phyloP scores from a whole-genome alignment of 768 basidiomycete genomes.

The Hygrophorus pudorinus region DNA sequence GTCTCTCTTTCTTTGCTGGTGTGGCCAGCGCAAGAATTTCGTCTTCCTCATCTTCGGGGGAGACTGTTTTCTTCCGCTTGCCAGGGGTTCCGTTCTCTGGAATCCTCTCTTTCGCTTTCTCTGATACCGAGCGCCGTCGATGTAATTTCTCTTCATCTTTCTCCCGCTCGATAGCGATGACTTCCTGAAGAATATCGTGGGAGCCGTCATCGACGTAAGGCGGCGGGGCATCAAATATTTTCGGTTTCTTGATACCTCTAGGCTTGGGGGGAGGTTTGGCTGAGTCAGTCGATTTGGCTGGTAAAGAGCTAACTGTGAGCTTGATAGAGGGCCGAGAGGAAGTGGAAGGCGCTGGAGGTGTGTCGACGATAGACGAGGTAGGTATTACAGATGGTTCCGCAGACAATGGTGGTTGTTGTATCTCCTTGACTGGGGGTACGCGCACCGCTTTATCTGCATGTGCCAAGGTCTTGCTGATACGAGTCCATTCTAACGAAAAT shows the following conservation, averaged over 20 bases:
- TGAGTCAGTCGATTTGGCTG: conserved; percentile 19
- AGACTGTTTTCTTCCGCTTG: conserved; percentile 48
- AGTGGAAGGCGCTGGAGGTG: conserved; percentile 23
- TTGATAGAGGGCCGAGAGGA: conserved; percentile 52
- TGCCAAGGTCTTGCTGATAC: conserved; percentile 77
- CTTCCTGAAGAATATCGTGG: conserved; percentile 71
- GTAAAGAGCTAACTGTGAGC: conserved; percentile 44
- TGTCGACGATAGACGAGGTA: conserved; percentile 18
- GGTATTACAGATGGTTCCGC: conserved; percentile 15
- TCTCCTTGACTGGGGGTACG: neutral
- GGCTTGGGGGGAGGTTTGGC: conserved; percentile 27
- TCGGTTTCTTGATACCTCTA: conserved; percentile 30
- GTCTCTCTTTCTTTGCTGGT: conserved; percentile 49
- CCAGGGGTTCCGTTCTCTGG: conserved; percentile 30
- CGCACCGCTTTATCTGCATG: neutral
- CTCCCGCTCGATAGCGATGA: conserved; percentile 69
- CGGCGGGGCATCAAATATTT: conserved; percentile 45
- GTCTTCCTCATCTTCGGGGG: conserved; percentile 34
- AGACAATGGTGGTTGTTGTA: conserved; percentile 2
- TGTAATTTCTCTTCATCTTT: conserved; percentile 35
- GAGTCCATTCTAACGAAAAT: conserved; percentile 61
- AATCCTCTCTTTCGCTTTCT: conserved; percentile 27
- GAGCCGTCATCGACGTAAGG: conserved; percentile 75
- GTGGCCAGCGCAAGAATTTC: conserved; percentile 55
- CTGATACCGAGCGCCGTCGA: conserved; percentile 33